A percentile compares a stretch with the other conserved stretches of the same genome.
phyloP scores from a whole-genome alignment of 2,329 filamentous ascomycete genomes.

The Hypomyces perniciosus region DNA sequence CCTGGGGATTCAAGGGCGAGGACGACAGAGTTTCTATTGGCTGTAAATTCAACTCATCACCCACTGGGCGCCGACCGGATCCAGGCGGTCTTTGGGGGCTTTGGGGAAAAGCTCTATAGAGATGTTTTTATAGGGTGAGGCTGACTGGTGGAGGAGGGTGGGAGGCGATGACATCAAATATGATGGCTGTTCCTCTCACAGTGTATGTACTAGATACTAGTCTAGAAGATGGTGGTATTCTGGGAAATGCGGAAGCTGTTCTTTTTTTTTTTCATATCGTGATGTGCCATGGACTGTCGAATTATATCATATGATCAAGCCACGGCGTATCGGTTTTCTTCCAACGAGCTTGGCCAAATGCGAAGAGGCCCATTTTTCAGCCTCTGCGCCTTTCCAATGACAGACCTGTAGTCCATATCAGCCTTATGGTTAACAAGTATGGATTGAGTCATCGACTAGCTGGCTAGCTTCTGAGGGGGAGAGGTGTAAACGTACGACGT shows the following conservation, averaged over 20 bases:
- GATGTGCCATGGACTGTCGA: too few relatives aligned
- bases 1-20: not conserved
- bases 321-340: not conserved
- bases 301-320: not conserved
- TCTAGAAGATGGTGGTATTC: too few relatives aligned
- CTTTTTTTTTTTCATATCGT: too few relatives aligned
- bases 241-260: too few relatives aligned
- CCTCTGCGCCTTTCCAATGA: not conserved
- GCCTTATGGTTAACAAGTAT: too few relatives aligned
- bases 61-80: not conserved
- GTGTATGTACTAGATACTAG: not conserved
- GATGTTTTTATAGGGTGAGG: not conserved
- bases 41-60: not conserved
- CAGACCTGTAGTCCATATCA: not conserved
- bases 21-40: not conserved
- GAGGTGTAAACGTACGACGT: too few relatives aligned
- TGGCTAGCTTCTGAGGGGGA: too few relatives aligned
- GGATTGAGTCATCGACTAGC: too few relatives aligned
- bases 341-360: not conserved
- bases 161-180: not conserved
- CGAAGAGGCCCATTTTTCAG: not conserved
- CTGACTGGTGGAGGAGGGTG: not conserved
- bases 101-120: not conserved
- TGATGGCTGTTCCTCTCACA: not conserved
- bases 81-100: not conserved